Percentiles rank a stretch among this genome's conserved stretches.
Conservation (phyloP, 495 filamentous ascomycete species). For the Hypoxylon subgilvum region DNA sequence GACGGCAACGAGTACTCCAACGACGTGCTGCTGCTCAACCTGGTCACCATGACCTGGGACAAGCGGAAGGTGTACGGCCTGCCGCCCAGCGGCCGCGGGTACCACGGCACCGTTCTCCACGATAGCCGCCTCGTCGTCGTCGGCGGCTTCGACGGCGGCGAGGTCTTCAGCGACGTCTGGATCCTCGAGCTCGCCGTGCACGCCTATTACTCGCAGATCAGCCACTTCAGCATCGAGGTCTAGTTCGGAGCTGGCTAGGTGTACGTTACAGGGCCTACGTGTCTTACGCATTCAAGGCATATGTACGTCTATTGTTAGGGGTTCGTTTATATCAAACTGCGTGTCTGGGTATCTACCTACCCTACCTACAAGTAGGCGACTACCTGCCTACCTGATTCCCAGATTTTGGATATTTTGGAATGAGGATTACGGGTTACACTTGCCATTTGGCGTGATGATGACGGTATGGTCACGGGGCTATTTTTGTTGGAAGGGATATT, state of each 20-base stretch:
- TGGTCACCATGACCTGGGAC: constrained; percentile 74
- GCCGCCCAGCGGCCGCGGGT: constrained; percentile 65
- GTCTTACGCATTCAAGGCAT: too few species aligned
- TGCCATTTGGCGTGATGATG: constrained; percentile 11
- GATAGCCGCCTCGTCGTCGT: constrained; percentile 65
- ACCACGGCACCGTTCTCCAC: constrained; percentile 67
- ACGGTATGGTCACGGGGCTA: too few species aligned
- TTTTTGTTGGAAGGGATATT: background rate
- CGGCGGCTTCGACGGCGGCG: constrained; percentile 68
- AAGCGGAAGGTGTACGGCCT: constrained; percentile 66
- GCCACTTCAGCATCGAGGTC: constrained; percentile 69
- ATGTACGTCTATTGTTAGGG: too few species aligned
- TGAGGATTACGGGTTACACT: constrained; percentile 12
- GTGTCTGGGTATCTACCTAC: too few species aligned
- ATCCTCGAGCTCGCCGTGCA: constrained; percentile 68
- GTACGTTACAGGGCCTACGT: too few species aligned
- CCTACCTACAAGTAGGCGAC: too few species aligned
- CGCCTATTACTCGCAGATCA: constrained; percentile 72
- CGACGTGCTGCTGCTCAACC: constrained; percentile 68
- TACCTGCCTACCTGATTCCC: too few species aligned
- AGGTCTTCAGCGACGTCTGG: constrained; percentile 68
- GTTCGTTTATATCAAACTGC: too few species aligned
- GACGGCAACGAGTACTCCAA: constrained; percentile 71
- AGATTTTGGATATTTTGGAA: too few species aligned
- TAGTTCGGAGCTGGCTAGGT: constrained; percentile 30